A percentile compares a stretch with the other conserved stretches of the same genome.
Evolutionary conservation across 495 filamentous ascomycete genomes (phyloP).

Genomic region (Cercophora sp.): DNA sequence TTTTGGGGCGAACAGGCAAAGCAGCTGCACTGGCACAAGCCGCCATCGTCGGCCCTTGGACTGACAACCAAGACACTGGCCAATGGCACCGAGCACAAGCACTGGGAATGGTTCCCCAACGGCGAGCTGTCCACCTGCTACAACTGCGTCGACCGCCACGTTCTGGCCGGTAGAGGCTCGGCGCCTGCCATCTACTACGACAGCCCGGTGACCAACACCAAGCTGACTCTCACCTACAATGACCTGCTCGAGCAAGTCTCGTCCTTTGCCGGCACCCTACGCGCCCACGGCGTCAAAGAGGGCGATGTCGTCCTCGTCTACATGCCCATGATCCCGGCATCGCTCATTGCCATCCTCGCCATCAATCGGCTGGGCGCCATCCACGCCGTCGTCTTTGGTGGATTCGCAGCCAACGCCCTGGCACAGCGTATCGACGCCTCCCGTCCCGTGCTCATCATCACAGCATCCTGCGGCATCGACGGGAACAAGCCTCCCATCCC

Average conservation of each 20-base stretch:
- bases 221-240: constrained; percentile 67
- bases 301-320: constrained; percentile 93
- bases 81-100: constrained; percentile 38
- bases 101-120: constrained; percentile 83
- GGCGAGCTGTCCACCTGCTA: constrained; percentile 87
- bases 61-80: constrained; percentile 39
- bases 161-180: constrained; percentile 67
- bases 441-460: constrained; percentile 70
- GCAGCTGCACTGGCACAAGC: constrained; percentile 75
- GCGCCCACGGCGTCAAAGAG: constrained; percentile 76
- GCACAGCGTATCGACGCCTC: constrained; percentile 87
- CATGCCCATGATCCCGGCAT: constrained; percentile 96
- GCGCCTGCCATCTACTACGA: constrained; percentile 80
- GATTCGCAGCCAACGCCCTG: constrained; percentile 75
- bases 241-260: constrained; percentile 81
- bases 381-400: constrained; percentile 89
- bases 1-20: constrained; percentile 78
- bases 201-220: constrained; percentile 74
- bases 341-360: constrained; percentile 79
- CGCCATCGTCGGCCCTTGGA: constrained; percentile 49
- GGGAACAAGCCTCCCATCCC: constrained; percentile 69
- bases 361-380: constrained; percentile 79
- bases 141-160: constrained; percentile 88
- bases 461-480: constrained; percentile 89
- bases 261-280: constrained; percentile 73